These are phyloP conservation scores for Hypomontagnella monticulosa DNA, from an alignment of 495 filamentous ascomycete species.

Conservation along the genomic window DNA sequence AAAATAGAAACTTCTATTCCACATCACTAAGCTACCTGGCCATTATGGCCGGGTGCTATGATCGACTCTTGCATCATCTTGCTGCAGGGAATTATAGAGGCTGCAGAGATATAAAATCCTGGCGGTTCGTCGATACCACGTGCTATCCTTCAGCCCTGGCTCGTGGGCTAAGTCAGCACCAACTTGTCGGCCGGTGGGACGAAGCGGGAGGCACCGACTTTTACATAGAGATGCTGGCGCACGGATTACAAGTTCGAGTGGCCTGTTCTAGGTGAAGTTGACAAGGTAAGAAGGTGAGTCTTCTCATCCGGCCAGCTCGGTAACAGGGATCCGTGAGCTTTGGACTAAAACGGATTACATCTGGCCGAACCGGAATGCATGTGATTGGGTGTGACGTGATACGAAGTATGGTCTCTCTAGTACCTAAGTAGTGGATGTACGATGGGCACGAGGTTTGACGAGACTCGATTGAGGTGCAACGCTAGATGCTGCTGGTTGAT, in stretches of 20 bases:
- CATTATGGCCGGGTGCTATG: conserved; percentile 1
- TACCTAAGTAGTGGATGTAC: not conserved
- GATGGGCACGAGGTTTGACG: conserved; percentile 7
- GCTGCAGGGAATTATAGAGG: conserved; percentile 2
- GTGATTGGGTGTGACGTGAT: not conserved
- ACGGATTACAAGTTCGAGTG: conserved; percentile 7
- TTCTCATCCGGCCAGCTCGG: conserved; percentile 33
- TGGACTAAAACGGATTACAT: conserved; percentile 10
- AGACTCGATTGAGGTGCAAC: conserved; percentile 13
- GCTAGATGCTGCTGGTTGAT: not conserved
- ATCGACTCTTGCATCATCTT: conserved; percentile 5
- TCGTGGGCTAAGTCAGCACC: conserved; percentile 21
- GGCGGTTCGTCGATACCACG: conserved; percentile 18
- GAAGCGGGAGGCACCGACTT: conserved; percentile 21
- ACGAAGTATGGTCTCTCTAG: not conserved
- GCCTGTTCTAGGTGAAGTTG: conserved; percentile 28
- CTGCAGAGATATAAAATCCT: conserved; percentile 25
- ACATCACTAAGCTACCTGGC: not conserved
- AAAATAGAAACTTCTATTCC: conserved; percentile 35
- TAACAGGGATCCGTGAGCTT: conserved; percentile 26
- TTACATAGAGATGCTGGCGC: conserved; percentile 4
- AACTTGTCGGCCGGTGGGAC: conserved; percentile 17
- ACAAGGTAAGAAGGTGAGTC: conserved; percentile 18
- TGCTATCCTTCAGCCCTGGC: conserved; percentile 18
- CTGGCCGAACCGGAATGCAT: not conserved